Evolutionary conservation across 2,329 filamentous ascomycete species (phyloP), one percentile per base, ranked within the genome.

Genomic region (Claviceps maximensis): DNA sequence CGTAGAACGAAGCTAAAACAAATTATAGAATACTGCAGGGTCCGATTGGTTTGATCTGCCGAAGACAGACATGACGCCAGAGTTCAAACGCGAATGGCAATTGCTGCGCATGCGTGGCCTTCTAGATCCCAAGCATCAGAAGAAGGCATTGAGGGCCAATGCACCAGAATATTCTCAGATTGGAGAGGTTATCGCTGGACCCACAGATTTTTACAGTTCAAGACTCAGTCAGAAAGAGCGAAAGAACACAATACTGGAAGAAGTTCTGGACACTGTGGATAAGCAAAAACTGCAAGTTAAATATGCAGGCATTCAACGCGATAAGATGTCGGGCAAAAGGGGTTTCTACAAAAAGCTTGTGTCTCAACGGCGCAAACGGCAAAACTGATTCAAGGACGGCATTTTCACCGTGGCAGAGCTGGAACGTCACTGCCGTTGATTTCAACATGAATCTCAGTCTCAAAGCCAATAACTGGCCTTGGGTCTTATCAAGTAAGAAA

Each of bases 61-160:
- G 6, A 83, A 83, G 62, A 96, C 91, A 27, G 76, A 87, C 50
- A 70, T 95, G 50, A 95, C 89, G 0, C 81, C 89, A 9, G 83
- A 94, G 63, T 75, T 96, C 56, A 95, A 90, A 69, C 80, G 89
- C 60, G 91, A 98, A 65, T 75, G 96, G 50, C 89, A 96, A 68
- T 74, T 97, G 12, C 74, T 98, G 55, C 84, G 88, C 58, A 91
- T 96, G 85, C 83, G 93, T 67, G 84, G 83, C 53, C 84, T 95
- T 21, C 76, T 97, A 23, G 91, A 97, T 59, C 84, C 89, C 1
- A 91, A 97, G 66, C 86, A 91, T 63, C 95, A 95, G 75, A 94
- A 91, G 67, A 97, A 96, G 68, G 84, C 91, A 50, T 77, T 81
- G 53, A 89, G 86, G 64, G 76, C 79, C 54, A 63, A 56, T 41